Percentiles rank a stretch among this genome's conserved stretches.
Conservation (phyloP, 2,329 filamentous ascomycete genomes). For the Pleurostoma richardsiae region DNA sequence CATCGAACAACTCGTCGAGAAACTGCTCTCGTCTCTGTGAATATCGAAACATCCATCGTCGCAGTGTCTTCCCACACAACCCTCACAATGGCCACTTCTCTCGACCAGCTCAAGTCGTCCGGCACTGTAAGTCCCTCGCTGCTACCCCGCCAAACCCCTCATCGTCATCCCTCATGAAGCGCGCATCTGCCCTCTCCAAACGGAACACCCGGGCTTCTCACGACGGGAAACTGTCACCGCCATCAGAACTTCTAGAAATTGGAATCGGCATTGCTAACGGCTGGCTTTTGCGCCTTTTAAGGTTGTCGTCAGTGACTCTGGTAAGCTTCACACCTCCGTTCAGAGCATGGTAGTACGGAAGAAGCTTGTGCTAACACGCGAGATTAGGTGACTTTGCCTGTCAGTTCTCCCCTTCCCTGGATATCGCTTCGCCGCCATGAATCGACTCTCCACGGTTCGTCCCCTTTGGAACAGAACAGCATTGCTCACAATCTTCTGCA, state of each 20-base stretch:
- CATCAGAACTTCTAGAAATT: too few species aligned
- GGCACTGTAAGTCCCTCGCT: slow-evolving; percentile 74
- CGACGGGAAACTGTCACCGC: too few species aligned
- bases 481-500: not conserved
- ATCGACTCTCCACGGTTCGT: not conserved
- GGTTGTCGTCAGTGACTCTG: slow-evolving; percentile 96
- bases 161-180: slow-evolving; percentile 2
- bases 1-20: too few species aligned
- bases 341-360: too few species aligned
- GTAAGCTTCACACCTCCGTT: slow-evolving; percentile 43
- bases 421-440: slow-evolving; percentile 3
- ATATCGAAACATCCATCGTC: not conserved
- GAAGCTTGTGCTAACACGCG: slow-evolving; percentile 21
- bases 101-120: slow-evolving; percentile 94
- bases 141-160: slow-evolving; percentile 25
- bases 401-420: slow-evolving; percentile 40
- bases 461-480: not conserved
- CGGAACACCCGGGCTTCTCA: too few species aligned
- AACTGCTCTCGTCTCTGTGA: too few species aligned
- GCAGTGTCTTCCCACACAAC: slow-evolving; percentile 5
- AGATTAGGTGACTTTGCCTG: slow-evolving; percentile 68
- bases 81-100: slow-evolving; percentile 71
- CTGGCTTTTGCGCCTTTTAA: slow-evolving; percentile 27
- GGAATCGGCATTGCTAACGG: slow-evolving; percentile 12
- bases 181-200: too few species aligned